Percentiles rank a stretch among this genome's conserved stretches.
Conservation (phyloP, 2,329 filamentous ascomycete genomes). For the Cyphellophora attinorum region DNA sequence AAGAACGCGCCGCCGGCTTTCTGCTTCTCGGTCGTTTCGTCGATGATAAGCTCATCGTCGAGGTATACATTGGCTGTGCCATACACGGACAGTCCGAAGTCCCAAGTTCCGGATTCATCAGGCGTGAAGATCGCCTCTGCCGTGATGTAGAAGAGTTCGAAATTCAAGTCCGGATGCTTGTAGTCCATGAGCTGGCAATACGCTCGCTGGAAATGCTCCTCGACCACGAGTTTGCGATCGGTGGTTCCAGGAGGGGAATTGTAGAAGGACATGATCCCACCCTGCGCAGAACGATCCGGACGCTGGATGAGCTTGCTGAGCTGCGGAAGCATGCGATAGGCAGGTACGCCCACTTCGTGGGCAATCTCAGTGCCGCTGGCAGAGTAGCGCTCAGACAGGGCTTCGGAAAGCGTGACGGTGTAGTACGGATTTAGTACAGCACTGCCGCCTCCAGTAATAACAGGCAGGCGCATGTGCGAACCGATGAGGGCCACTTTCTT, state of each 20-base stretch:
- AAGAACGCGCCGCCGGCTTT: constrained; percentile 54
- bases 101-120: constrained; percentile 50
- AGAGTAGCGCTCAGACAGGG: background rate
- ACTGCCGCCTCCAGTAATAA: constrained; percentile 52
- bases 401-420: constrained; percentile 32
- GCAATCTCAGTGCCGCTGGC: constrained; percentile 27
- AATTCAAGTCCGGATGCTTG: constrained; percentile 37
- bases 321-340: constrained; percentile 1
- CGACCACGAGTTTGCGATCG: constrained; percentile 8
- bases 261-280: constrained; percentile 1
- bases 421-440: constrained; percentile 41
- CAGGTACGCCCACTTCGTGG: constrained; percentile 35
- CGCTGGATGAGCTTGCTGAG: constrained; percentile 1
- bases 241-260: background rate
- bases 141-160: constrained; percentile 44
- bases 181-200: constrained; percentile 43
- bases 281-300: background rate
- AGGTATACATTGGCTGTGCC: constrained; percentile 55
- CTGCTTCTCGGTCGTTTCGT: constrained; percentile 58
- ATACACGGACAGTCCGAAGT: constrained; percentile 54
- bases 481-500: constrained; percentile 43
- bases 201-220: constrained; percentile 30
- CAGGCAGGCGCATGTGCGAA: constrained; percentile 38
- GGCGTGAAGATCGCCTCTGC: constrained; percentile 52
- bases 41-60: constrained; percentile 51